phyloP scores from a whole-genome alignment of 1,284 basidiomycete genomes.

The Cutaneotrichosporon cavernicola region DNA sequence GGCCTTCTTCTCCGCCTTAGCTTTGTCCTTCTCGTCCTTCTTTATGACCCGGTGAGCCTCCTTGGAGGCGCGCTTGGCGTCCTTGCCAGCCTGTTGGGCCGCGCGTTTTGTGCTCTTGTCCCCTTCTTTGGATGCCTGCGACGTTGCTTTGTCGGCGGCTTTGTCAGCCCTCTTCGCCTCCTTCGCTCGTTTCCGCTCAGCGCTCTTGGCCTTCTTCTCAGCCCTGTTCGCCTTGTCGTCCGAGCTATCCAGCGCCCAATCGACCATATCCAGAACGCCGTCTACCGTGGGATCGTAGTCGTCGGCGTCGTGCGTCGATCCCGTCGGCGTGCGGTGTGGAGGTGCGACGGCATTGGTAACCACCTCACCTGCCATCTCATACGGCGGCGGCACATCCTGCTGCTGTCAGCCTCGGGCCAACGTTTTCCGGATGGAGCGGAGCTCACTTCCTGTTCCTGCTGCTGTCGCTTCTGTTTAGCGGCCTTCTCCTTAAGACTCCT shows the following conservation, averaged over 20 bases:
- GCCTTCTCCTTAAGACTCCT: neutral
- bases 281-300: neutral
- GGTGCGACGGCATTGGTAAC: neutral
- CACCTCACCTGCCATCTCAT: neutral
- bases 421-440: neutral
- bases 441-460: neutral
- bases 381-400: neutral
- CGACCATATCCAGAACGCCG: neutral
- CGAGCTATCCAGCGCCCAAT: neutral
- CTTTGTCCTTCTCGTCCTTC: constrained; percentile 10
- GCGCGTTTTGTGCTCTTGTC: neutral
- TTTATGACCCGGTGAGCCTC: neutral
- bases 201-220: neutral
- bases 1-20: constrained; percentile 20
- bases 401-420: neutral
- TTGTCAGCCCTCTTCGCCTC: constrained; percentile 3
- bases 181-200: neutral
- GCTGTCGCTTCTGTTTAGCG: too few relatives aligned
- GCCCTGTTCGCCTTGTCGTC: neutral
- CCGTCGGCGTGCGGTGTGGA: neutral
- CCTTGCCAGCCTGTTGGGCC: neutral
- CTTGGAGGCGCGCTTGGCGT: neutral
- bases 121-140: neutral
- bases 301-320: neutral
- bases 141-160: neutral